Evolutionary conservation across 768 basidiomycete genomes (phyloP).

Genomic region (Mycena alexandri): DNA sequence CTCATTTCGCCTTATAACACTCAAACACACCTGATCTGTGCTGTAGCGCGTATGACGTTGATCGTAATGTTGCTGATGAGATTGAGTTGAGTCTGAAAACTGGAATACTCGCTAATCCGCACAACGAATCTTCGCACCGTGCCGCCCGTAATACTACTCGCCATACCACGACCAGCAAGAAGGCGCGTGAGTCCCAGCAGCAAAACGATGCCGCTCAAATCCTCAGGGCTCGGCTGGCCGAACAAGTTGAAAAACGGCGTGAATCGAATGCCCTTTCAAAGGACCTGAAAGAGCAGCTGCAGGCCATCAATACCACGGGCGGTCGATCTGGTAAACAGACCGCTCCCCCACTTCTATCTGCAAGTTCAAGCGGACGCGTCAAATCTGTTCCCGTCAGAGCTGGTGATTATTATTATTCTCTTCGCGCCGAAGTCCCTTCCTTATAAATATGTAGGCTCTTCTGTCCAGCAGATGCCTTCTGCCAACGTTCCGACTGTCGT

Average conservation of each 20-base stretch:
- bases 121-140: constrained; percentile 1
- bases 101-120: neutral
- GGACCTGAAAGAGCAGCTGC: neutral
- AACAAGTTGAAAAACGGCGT: neutral
- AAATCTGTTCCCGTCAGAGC: neutral
- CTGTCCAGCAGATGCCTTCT: too few relatives aligned
- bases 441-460: too few relatives aligned
- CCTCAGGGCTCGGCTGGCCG: neutral
- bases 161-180: neutral
- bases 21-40: neutral
- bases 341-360: neutral
- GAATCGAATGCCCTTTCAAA: neutral
- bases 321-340: too few relatives aligned
- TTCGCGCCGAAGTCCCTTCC: too few relatives aligned
- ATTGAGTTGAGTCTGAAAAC: neutral
- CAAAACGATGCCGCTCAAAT: neutral
- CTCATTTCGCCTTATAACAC: too few relatives aligned
- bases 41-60: neutral
- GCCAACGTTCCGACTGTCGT: too few relatives aligned
- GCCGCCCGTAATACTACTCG: neutral
- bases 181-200: neutral
- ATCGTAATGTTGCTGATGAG: neutral
- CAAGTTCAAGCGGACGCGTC: constrained; percentile 7
- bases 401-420: neutral
- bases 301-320: neutral